Evolutionary conservation across 1,284 basidiomycete species (phyloP).

Genomic region (Veloporphyrellus conicus): DNA sequence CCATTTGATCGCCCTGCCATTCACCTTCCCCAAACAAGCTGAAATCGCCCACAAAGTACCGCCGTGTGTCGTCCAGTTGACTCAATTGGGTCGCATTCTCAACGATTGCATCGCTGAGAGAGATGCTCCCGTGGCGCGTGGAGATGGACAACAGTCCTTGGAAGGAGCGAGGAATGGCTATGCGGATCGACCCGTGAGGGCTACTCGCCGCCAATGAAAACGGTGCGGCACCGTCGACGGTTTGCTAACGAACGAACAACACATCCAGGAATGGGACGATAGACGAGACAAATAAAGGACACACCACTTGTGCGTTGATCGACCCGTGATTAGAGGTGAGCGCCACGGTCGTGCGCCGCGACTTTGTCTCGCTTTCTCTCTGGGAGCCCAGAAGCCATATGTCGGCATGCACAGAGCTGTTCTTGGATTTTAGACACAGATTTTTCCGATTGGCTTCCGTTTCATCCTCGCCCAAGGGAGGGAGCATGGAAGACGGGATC

Average conservation of each 20-base stretch:
- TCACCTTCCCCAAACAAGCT: slow-evolving; percentile 2
- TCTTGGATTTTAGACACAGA: slow-evolving; percentile 30
- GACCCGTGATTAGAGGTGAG: slow-evolving; percentile 13
- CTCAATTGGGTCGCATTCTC: slow-evolving; percentile 18
- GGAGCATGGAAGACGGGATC: slow-evolving; percentile 34
- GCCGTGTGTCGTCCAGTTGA: slow-evolving; percentile 9
- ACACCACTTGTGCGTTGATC: slow-evolving; percentile 13
- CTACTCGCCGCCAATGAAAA: slow-evolving; percentile 13
- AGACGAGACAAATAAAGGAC: not conserved
- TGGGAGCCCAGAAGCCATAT: slow-evolving; percentile 24
- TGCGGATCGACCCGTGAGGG: slow-evolving; percentile 12
- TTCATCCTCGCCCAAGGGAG: slow-evolving; percentile 29
- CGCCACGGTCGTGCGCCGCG: slow-evolving; percentile 14
- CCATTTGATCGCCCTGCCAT: slow-evolving; percentile 25
- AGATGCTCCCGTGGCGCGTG: slow-evolving; percentile 17
- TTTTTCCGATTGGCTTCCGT: slow-evolving; percentile 35
- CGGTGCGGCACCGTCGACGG: slow-evolving; percentile 9
- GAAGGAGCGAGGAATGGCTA: slow-evolving; percentile 24
- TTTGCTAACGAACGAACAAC: slow-evolving; percentile 3
- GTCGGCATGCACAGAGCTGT: slow-evolving; percentile 32
- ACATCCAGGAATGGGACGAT: not conserved
- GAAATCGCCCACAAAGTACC: slow-evolving; percentile 19
- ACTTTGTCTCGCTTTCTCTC: not conserved
- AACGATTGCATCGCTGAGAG: slow-evolving; percentile 11
- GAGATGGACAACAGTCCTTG: slow-evolving; percentile 20